Conservation (phyloP, 495 filamentous ascomycete species). For the Annulohypoxylon bovei region DNA sequence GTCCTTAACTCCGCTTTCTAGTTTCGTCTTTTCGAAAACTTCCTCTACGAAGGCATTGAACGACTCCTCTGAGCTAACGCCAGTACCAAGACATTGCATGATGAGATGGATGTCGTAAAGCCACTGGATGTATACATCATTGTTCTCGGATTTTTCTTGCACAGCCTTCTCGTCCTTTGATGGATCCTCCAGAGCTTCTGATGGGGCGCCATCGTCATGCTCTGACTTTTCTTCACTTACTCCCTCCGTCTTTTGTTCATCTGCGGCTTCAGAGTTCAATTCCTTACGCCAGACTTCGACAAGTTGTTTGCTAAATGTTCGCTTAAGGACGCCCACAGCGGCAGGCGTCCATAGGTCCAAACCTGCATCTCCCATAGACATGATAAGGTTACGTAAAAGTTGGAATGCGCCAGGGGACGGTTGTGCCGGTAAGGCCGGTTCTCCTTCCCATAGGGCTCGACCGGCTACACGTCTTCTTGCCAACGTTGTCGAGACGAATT, state of each 20-base stretch:
- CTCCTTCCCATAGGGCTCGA: slow-evolving; percentile 78
- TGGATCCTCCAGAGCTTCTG: slow-evolving; percentile 28
- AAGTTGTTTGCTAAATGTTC: slow-evolving; percentile 57
- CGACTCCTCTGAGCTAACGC: slow-evolving; percentile 44
- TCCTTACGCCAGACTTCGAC: slow-evolving; percentile 53
- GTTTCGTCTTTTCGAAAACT: slow-evolving; percentile 57
- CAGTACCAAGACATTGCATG: slow-evolving; percentile 50
- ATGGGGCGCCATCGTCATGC: neutral
- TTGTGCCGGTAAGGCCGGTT: slow-evolving; percentile 79
- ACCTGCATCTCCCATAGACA: slow-evolving; percentile 74
- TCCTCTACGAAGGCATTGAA: slow-evolving; percentile 58
- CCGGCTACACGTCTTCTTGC: slow-evolving; percentile 56
- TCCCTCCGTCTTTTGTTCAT: neutral
- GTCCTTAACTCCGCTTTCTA: slow-evolving; percentile 56
- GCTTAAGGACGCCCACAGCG: slow-evolving; percentile 72
- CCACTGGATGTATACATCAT: slow-evolving; percentile 73
- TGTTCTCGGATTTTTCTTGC: slow-evolving; percentile 41
- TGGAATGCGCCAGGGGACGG: slow-evolving; percentile 81
- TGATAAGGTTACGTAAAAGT: slow-evolving; percentile 72
- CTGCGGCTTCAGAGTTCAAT: slow-evolving; percentile 30
- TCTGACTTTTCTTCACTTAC: slow-evolving; percentile 13
- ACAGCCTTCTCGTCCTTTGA: slow-evolving; percentile 10
- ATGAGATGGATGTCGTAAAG: slow-evolving; percentile 83
- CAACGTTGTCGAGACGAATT: slow-evolving; percentile 50
- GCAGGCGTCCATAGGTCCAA: slow-evolving; percentile 84